Conservation (phyloP, 2,329 filamentous ascomycete species). For the Clonostachys chloroleuca region DNA sequence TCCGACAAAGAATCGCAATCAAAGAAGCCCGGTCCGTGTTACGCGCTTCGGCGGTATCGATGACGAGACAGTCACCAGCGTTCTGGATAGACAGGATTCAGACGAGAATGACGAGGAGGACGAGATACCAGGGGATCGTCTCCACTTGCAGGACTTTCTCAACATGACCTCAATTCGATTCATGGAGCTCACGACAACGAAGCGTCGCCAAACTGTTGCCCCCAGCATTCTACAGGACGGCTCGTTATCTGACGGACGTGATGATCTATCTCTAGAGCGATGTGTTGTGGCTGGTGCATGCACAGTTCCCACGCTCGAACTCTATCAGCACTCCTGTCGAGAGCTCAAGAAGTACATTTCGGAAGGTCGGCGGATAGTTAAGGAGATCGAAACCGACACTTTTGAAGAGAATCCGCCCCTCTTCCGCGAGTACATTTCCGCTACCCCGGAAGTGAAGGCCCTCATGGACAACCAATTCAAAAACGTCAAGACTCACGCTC, state of each 20-base stretch:
- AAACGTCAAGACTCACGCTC: constrained; percentile 90
- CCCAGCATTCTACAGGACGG: constrained; percentile 43
- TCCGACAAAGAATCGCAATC: constrained; percentile 36
- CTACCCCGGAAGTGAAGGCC: constrained; percentile 74
- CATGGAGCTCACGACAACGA: constrained; percentile 97
- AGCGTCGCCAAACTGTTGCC: constrained; percentile 78
- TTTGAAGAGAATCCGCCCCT: constrained; percentile 86
- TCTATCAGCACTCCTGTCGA: constrained; percentile 93
- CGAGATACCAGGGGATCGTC: constrained; percentile 28
- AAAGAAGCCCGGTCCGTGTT: constrained; percentile 52
- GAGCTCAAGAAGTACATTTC: constrained; percentile 97
- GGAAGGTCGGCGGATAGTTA: constrained; percentile 84
- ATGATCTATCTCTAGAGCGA: constrained; percentile 62
- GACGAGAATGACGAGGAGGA: constrained; percentile 38
- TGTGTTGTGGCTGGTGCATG: constrained; percentile 87
- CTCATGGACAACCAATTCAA: constrained; percentile 97
- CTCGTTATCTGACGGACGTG: constrained; percentile 31
- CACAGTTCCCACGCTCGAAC: constrained; percentile 85
- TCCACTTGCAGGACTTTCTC: constrained; percentile 87
- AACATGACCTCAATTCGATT: constrained; percentile 96
- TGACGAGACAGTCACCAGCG: constrained; percentile 33
- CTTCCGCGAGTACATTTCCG: constrained; percentile 87
- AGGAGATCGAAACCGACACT: constrained; percentile 85
- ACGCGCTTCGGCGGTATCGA: constrained; percentile 50
- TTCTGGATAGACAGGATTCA: constrained; percentile 29